A percentile compares a stretch with the other conserved stretches of the same genome.
Evolutionary conservation across 163 green algal genomes (phyloP).

Genomic region (Scenedesmus sp.): DNA sequence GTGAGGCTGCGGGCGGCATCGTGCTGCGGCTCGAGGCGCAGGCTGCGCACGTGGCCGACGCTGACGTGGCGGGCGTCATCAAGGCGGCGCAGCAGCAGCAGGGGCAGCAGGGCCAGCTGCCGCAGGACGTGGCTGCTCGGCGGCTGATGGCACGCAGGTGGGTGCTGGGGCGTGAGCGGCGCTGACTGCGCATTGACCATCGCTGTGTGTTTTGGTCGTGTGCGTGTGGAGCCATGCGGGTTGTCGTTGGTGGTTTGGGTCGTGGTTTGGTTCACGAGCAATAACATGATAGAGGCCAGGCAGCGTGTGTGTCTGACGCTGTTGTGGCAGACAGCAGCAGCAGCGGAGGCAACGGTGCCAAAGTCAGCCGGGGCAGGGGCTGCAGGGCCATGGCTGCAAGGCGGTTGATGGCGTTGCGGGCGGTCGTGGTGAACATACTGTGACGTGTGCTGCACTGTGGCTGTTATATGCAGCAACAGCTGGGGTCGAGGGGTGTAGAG

Average conservation of each 20-base stretch:
- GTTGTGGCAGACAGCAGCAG: slow-evolving; percentile 29
- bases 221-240: not conserved
- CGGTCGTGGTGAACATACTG: no score
- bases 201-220: not conserved
- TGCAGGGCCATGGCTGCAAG: slow-evolving; percentile 6
- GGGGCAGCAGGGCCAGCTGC: not conserved
- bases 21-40: slow-evolving; percentile 25
- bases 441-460: no score
- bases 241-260: not conserved
- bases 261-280: no score
- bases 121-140: slow-evolving; percentile 8
- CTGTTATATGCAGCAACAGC: no score
- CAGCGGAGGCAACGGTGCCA: not conserved
- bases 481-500: no score
- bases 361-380: not conserved
- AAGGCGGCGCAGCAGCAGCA: not conserved
- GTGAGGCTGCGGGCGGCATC: not conserved
- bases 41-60: not conserved
- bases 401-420: not conserved
- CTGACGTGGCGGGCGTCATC: slow-evolving; percentile 25
- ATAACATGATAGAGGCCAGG: not conserved
- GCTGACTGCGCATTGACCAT: not conserved
- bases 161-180: no score
- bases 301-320: not conserved
- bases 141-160: slow-evolving; percentile 4